Base-by-base conservation (phyloP, 768 basidiomycete genomes). In the Amanita polypyramis region DNA sequence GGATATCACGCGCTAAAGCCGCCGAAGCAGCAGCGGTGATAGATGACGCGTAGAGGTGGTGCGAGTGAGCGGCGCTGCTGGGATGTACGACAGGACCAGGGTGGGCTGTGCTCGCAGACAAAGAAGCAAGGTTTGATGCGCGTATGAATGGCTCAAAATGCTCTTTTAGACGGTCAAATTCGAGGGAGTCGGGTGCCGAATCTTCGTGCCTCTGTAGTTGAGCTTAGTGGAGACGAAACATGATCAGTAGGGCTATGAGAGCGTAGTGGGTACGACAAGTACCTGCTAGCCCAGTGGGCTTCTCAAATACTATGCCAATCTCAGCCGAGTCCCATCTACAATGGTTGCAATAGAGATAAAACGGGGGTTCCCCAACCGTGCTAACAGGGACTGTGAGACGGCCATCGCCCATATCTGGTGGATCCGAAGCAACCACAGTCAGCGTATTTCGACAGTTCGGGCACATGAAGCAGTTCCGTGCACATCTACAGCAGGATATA, bases 101-200 rank as follows among this genome's bases (percentile, higher is more conserved):
- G 56, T 68, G 64, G 45, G 62, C 57, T 70, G 66, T 58, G 40
- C 74, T 66, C 11, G 41, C 6, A 58, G 76, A 70, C 62, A 81
- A 81, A 65, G 82, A 74, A 59, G 84, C 80, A 65, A 78, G 70
- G 51, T 82, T 77, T 52, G 86, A 80, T 73, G 85, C 78, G 66
- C 91, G 82, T 65, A 99, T 69, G 70, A 90, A 87, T 47, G 91
- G 87, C 62, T 98, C 96, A 70, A 97, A 93, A 65, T 98, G 94
- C 58, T 96, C 92, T 67, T 95, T 95, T 57, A 99, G 65, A 51
- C 85, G 79, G 56, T 99, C 96, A 59, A 96, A 93, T 64, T 96
- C 94, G 53, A 92, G 67, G 9, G 79, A 77, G 49, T 89, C 91
- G 8, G 85, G 80, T 0, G 84, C 83, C 19, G 83, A 82, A 57